Evolutionary conservation across 2,329 filamentous ascomycete genomes (phyloP), one percentile per base, ranked within the genome.

Genomic region (Pestalotiopsis sp.): DNA sequence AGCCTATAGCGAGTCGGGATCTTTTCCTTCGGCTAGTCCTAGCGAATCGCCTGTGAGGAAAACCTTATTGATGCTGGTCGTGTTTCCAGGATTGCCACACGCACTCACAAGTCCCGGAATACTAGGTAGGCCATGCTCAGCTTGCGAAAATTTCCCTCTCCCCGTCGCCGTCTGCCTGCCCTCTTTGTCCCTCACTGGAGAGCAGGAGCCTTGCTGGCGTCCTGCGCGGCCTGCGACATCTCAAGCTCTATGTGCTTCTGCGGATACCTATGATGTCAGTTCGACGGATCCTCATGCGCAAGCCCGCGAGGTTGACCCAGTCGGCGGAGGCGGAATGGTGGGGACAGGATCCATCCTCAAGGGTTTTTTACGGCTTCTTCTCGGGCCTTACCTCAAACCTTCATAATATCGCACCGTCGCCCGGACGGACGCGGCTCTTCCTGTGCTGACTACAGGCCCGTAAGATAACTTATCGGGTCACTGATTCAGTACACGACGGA

Each of bases 311-410:
- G 57, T 67, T 62, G 60, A 61, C 58, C 62, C 55, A 65, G 57
- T 49, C 58, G 38, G 68, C 68, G 68, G 66, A 69, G 68, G 13
- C 45, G 57, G 55, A 58, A 45, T 39, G 41, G 68, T 69, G 68
- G 68, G 36, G 12, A n/a, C 45, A 27, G 57, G 41, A 14, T 49
- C 66, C 66, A 65, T 20, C 60, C 27, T 27, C 60, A 62, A 64
- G 68, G 66, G 65, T 62, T 68, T 66, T 63, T 64, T 62, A 69
- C 68, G 68, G 68, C 68, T 69, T 66, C 66, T 69, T 69, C 49
- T 69, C 68, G 68, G 68, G 45, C 36, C 61, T 39, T 60, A 58
- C 63, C 41, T 65, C 49, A 65, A 57, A 65, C 41, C 31, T 57
- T 38, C 49, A 31, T 36, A 65, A 55, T 20, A 64, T 36, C 25